A percentile compares a stretch with the other conserved stretches of the same genome.
These are phyloP conservation scores for Russula dissimulans DNA, from an alignment of 768 basidiomycete species.

Conservation along the genomic window DNA sequence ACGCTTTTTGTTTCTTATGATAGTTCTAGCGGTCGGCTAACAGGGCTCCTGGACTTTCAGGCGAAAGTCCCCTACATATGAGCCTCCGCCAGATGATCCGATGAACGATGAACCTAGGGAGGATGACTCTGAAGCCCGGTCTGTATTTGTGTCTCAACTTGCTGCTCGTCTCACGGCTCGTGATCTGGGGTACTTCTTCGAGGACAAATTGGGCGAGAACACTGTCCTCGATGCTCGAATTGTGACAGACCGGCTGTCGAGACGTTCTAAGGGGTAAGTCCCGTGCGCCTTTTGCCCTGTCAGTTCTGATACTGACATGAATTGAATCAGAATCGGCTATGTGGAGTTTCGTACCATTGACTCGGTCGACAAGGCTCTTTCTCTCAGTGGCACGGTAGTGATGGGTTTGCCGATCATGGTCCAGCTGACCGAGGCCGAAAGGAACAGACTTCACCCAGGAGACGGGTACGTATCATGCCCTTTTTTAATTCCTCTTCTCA, in stretches of 20 bases:
- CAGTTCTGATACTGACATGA: not conserved
- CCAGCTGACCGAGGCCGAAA: conserved; percentile 93
- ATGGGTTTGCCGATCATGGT: conserved; percentile 98
- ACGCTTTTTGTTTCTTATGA: conserved; percentile 19
- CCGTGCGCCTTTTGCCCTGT: not conserved
- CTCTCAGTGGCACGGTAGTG: conserved; percentile 87
- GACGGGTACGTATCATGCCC: conserved; percentile 52
- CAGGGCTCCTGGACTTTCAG: conserved; percentile 27
- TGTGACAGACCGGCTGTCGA: conserved; percentile 89
- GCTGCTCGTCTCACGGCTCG: conserved; percentile 93
- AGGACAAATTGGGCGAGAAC: conserved; percentile 90
- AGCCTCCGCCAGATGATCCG: conserved; percentile 52
- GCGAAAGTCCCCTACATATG: conserved; percentile 65
- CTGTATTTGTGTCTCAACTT: conserved; percentile 97
- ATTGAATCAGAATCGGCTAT: conserved; percentile 67
- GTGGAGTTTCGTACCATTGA: conserved; percentile 93
- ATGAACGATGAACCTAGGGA: conserved; percentile 86
- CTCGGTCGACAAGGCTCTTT: conserved; percentile 82
- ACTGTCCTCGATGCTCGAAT: conserved; percentile 94
- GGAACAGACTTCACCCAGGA: conserved; percentile 81
- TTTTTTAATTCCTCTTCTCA: conserved; percentile 9
- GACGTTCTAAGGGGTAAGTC: conserved; percentile 93
- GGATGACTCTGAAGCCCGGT: conserved; percentile 96
- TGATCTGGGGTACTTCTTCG: conserved; percentile 98
- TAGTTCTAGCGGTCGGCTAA: conserved; percentile 6